phyloP scores from a whole-genome alignment of 1,284 basidiomycete species.

The Sutorius eximius region DNA sequence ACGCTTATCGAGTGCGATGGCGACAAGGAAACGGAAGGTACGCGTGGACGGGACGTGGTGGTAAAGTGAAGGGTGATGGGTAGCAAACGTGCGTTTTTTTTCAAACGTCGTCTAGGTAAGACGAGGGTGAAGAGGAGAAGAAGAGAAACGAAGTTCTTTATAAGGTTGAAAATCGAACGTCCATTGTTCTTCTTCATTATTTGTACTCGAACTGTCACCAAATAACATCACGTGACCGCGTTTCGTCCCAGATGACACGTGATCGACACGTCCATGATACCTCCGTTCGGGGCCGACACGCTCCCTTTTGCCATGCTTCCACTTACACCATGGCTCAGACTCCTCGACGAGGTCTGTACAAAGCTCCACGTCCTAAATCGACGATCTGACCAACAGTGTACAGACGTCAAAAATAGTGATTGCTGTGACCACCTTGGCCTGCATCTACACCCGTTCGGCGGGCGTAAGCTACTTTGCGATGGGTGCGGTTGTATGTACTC shows the following conservation, averaged over 20 bases:
- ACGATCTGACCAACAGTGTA: constrained; percentile 9
- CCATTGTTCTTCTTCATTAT: constrained; percentile 34
- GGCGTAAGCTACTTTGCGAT: constrained; percentile 67
- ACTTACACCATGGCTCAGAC: constrained; percentile 23
- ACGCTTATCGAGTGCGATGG: constrained; percentile 63
- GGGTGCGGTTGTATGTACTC: constrained; percentile 62
- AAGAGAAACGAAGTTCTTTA: constrained; percentile 8
- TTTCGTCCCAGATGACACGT: constrained; percentile 28
- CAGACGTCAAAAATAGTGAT: constrained; percentile 48
- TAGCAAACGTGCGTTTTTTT: constrained; percentile 1
- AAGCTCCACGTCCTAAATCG: neutral
- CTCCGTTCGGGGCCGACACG: neutral
- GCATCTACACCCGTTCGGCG: constrained; percentile 68
- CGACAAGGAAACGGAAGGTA: constrained; percentile 67
- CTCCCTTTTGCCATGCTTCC: neutral
- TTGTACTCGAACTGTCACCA: constrained; percentile 31
- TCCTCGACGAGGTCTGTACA: constrained; percentile 36
- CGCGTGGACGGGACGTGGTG: constrained; percentile 61
- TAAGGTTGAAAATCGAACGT: constrained; percentile 34
- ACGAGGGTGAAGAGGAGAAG: constrained; percentile 17
- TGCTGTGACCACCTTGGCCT: constrained; percentile 50
- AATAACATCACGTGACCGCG: constrained; percentile 36
- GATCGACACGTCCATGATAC: neutral
- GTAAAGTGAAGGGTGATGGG: constrained; percentile 44
- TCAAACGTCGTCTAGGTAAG: constrained; percentile 19